These are phyloP conservation scores for Agrostemma githago DNA, from an alignment of 148 eudicot species.

Conservation along the genomic window DNA sequence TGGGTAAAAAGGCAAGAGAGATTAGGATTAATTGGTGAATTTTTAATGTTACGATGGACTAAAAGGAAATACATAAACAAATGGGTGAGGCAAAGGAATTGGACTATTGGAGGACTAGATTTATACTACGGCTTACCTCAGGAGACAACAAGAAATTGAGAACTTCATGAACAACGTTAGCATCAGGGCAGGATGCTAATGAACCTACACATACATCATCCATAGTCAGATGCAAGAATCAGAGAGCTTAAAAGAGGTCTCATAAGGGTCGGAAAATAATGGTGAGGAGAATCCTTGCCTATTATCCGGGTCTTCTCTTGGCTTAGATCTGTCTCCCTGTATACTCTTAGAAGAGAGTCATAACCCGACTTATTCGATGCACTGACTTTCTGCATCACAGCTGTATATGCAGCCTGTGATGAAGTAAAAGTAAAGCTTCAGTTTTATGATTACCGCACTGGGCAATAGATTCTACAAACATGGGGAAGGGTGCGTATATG, in stretches of 20 bases:
- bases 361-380: conserved; percentile 60
- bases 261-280: background rate
- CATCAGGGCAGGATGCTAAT: conserved; percentile 71
- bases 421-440: background rate
- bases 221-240: conserved; percentile 3
- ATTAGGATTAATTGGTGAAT: too few species aligned
- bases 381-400: conserved; percentile 69
- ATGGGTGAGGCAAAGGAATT: background rate
- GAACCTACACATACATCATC: conserved; percentile 44
- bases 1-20: too few species aligned
- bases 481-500: background rate
- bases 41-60: too few species aligned
- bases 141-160: conserved; percentile 71
- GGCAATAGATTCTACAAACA: background rate
- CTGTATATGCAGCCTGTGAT: conserved; percentile 80
- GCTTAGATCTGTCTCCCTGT: conserved; percentile 89
- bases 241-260: background rate
- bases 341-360: conserved; percentile 69
- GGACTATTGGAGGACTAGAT: background rate
- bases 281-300: conserved; percentile 29
- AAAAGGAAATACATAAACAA: background rate
- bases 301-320: conserved; percentile 88
- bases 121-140: conserved; percentile 43
- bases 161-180: conserved; percentile 67
- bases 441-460: background rate